Evolutionary conservation across 2,329 filamentous ascomycete species (phyloP), one percentile per base, ranked within the genome.

Genomic region (Rhinocladiella similis): DNA sequence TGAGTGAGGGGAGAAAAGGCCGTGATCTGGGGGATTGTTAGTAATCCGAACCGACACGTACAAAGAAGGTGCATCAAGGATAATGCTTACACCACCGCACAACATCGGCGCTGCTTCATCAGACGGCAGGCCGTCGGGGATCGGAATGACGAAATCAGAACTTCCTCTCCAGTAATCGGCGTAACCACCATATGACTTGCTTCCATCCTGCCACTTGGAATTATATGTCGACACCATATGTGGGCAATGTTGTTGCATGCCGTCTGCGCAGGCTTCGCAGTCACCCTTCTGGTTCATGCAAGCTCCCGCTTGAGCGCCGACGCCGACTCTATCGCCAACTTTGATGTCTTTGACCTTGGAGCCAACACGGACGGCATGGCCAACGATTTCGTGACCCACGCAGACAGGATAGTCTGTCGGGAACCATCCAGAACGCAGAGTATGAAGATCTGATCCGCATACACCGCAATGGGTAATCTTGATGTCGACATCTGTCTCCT

Each of bases 1-100:
- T 87, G 81, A 47, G 81, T 80, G 14, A 94, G 73, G 0, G 90
- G 89, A 5, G 82, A 81, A 68, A 83, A 94, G 0, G 87, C 82
- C 0, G 90, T 94, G 53, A 93, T 41, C 80, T 33, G 29, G 10
- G 7, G 29, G 10, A 9, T 12, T 12, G 29, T 33, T 12, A 33
- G 29, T 12, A 33, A 12, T 33, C 6, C 5, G 29, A 9, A 33
- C 6, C 29, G 29, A 33, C 29, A 33, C 5, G 7, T 33, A 9
- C 6, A 9, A 33, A 9, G 6, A 12, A 12, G 29, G 2, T 33
- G 3, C 29, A 25, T 7, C 2, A 25, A 25, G 22, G 22, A 7
- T 7, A 25, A 25, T 25, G 5, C 29, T 33, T 33, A 33, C 29
- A 1, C 90, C 90, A 1, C 85, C 90, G 67, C 90, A 93, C 25